phyloP scores from a whole-genome alignment of 306 rosid species.

The Lagenaria siceraria region DNA sequence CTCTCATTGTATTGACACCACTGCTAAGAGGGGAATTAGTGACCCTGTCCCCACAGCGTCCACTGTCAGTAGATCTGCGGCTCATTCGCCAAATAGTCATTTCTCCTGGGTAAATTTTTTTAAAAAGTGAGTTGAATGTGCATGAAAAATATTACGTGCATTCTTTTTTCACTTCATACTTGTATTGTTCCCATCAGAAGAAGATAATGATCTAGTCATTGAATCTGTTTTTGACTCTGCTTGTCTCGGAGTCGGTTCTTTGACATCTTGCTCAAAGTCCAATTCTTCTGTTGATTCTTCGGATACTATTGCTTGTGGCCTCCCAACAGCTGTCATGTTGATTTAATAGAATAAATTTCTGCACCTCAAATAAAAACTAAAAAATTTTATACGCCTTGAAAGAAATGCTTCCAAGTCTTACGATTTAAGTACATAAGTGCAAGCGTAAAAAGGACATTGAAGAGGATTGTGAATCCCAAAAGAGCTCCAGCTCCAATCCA shows the following conservation, averaged over 20 bases:
- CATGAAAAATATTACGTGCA: background rate
- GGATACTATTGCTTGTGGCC: conserved; percentile 55
- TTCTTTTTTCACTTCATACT: conserved; percentile 23
- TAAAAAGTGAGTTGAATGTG: background rate
- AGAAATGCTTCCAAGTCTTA: conserved; percentile 27
- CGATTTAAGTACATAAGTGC: conserved; percentile 71
- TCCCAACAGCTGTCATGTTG: conserved; percentile 46
- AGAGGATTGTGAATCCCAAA: conserved; percentile 43
- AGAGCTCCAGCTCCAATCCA: conserved; percentile 81
- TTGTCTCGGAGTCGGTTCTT: conserved; percentile 44
- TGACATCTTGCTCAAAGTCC: conserved; percentile 34
- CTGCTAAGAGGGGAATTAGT: conserved; percentile 29
- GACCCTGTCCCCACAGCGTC: conserved; percentile 34
- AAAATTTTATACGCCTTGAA: background rate
- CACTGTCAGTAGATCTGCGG: conserved; percentile 34
- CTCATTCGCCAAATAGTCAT: conserved; percentile 58
- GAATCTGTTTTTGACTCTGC: conserved; percentile 31
- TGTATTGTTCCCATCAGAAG: conserved; percentile 61
- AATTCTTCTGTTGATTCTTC: conserved; percentile 58
- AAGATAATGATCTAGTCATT: conserved; percentile 34
- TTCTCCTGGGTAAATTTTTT: conserved; percentile 41
- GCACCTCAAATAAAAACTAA: background rate
- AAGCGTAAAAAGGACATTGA: conserved; percentile 70
- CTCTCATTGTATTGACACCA: conserved; percentile 52
- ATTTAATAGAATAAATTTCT: background rate